Base-by-base conservation (phyloP, 768 basidiomycete genomes). In the Arthromyces matolae region DNA sequence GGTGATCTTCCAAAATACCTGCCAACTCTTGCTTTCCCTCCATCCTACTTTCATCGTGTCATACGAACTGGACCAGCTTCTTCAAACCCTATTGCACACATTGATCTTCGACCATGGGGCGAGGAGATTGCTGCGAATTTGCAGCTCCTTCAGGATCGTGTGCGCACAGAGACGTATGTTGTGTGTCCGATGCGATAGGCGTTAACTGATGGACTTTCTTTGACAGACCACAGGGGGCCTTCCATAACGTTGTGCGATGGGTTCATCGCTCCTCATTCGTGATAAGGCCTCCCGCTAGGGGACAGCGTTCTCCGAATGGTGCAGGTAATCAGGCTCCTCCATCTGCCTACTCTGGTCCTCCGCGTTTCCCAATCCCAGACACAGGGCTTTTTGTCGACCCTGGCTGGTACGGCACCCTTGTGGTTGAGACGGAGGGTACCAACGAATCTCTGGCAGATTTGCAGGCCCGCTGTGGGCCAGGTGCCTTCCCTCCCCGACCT, bases 1-100 rank as follows among this genome's bases (percentile, higher is more conserved):
- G 89, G 89, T 4, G 89, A 92, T 59, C 66, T 91, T 23, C 88
- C 91, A 16, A 81, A 80, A 56, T 90, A 90, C 64, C 71, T 93
- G 52, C 86, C 86, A 37, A 81, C 84, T 9, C 64, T 93, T 33
- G 86, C 87, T 2, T 89, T 91, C 60, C 77, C 91, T 14, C 91
- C 91, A 1, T 91, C 90, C 18, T 92, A 92, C 66, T 93, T 92
- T 72, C 88, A 93, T 63, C 81, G 86, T 31, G 86, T 91, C 35
- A 81, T 93, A 47, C 79, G 88, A 16, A 83, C 81, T 0, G 78
- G 81, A 13, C 63, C 75, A 13, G 58, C 58, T 13, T 69, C 71
- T 12, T 75, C 72, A 18, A 84, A 84, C 56, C 83, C 79, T 0
- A 73, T 92, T 31, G 76, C 77, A 13, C 83, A 89, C 60, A 64